Evolutionary conservation across 345 rosid genomes (phyloP).

Genomic region (Passiflora organensis): DNA sequence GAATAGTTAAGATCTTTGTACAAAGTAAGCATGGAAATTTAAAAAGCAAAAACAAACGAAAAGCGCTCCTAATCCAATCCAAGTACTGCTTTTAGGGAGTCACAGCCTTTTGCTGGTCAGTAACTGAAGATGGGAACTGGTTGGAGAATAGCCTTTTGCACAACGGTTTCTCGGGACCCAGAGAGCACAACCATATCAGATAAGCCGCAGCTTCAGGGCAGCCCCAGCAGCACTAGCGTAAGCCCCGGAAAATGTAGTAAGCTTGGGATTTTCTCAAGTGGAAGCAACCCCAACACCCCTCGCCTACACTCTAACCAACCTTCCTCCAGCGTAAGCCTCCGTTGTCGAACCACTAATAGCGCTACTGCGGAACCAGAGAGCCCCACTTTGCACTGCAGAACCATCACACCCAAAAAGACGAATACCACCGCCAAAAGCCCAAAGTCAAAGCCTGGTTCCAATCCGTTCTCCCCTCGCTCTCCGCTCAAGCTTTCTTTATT

Average conservation of each 20-base stretch:
- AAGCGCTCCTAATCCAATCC: too few relatives aligned
- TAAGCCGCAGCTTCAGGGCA: constrained; percentile 23
- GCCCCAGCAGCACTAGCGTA: constrained; percentile 23
- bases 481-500: constrained; percentile 27
- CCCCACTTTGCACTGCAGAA: too few relatives aligned
- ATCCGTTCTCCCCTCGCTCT: constrained; percentile 29
- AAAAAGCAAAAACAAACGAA: not conserved
- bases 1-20: too few relatives aligned
- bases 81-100: not conserved
- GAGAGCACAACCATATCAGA: constrained; percentile 31
- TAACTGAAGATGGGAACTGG: constrained; percentile 67
- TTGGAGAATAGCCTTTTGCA: constrained; percentile 97
- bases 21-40: too few relatives aligned
- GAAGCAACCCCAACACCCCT: constrained; percentile 68
- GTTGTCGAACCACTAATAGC: constrained; percentile 40
- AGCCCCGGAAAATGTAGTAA: constrained; percentile 51
- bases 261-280: constrained; percentile 48
- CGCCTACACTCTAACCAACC: too few relatives aligned
- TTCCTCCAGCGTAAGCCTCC: too few relatives aligned
- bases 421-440: constrained; percentile 15
- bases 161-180: constrained; percentile 57
- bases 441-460: constrained; percentile 8
- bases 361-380: constrained; percentile 18
- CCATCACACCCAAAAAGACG: constrained; percentile 8
- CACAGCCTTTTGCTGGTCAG: not conserved